These are phyloP conservation scores for Pezicula neosporulosa DNA, from an alignment of 2,329 filamentous ascomycete genomes.

Conservation along the genomic window DNA sequence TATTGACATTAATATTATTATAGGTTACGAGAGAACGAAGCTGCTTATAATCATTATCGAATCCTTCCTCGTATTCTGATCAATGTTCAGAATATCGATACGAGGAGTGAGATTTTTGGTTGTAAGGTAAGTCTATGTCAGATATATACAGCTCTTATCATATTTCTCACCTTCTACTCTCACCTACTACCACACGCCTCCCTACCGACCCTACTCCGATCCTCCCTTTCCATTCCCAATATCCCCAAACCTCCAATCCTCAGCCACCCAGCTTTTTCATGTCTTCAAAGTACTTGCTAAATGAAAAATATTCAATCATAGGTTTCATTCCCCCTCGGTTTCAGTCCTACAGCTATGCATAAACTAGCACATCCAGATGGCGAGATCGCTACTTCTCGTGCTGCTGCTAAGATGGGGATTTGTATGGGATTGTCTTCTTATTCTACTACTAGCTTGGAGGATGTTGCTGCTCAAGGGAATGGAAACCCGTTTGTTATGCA, in stretches of 20 bases:
- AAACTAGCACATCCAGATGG: slow-evolving; percentile 48
- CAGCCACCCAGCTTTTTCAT: too few relatives aligned
- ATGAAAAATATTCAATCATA: background rate
- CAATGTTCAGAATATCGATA: slow-evolving; percentile 34
- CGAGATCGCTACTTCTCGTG: slow-evolving; percentile 47
- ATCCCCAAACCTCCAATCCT: background rate
- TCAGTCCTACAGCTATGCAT: slow-evolving; percentile 43
- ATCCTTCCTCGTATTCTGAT: slow-evolving; percentile 41
- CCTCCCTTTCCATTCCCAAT: background rate
- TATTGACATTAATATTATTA: too few relatives aligned
- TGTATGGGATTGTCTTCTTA: slow-evolving; percentile 37
- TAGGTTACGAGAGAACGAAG: slow-evolving; percentile 45
- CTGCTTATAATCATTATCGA: slow-evolving; percentile 46
- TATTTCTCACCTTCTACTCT: background rate
- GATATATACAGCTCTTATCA: too few relatives aligned
- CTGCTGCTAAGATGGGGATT: slow-evolving; percentile 43
- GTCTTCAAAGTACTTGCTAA: too few relatives aligned
- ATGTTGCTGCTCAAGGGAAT: slow-evolving; percentile 37
- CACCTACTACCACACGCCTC: too few relatives aligned
- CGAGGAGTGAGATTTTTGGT: slow-evolving; percentile 40
- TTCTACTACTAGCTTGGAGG: slow-evolving; percentile 40
- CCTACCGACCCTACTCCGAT: too few relatives aligned
- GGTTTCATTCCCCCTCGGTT: slow-evolving; percentile 39
- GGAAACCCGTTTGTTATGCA: slow-evolving; percentile 49
- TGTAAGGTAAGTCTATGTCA: slow-evolving; percentile 27